phyloP scores from a whole-genome alignment of 176 grass and related monocot species.

The Aegilops longissima region DNA sequence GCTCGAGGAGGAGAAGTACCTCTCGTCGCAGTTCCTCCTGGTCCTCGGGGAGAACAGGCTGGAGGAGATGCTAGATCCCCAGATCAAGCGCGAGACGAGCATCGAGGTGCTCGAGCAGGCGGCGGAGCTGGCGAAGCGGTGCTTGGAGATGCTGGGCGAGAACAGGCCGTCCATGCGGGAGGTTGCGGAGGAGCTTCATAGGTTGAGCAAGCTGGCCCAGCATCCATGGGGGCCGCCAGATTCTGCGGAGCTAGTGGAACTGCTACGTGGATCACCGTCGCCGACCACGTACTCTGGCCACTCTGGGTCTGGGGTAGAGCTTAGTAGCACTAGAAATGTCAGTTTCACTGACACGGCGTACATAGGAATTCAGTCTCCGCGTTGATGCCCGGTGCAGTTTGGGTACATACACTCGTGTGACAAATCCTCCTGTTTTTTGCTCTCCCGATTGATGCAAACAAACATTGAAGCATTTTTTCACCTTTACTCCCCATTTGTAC shows the following conservation, averaged over 20 bases:
- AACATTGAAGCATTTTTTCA: too few species aligned
- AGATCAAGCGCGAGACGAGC: slow-evolving; percentile 40
- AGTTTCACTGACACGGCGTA: slow-evolving; percentile 26
- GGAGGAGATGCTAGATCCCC: slow-evolving; percentile 47
- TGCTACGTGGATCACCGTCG: slow-evolving; percentile 25
- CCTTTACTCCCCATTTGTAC: too few species aligned
- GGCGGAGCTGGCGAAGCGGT: slow-evolving; percentile 54
- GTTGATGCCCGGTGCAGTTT: not conserved
- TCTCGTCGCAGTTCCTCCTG: slow-evolving; percentile 43
- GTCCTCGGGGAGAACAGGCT: slow-evolving; percentile 33
- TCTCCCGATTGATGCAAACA: too few species aligned
- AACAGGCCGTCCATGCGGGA: slow-evolving; percentile 59
- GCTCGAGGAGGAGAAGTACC: slow-evolving; percentile 35
- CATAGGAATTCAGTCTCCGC: slow-evolving; percentile 43
- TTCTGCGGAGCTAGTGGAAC: slow-evolving; percentile 24
- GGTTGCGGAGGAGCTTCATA: slow-evolving; percentile 47
- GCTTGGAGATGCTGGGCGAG: slow-evolving; percentile 54
- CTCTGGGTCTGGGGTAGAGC: slow-evolving; percentile 22
- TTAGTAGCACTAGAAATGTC: not conserved
- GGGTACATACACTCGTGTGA: not conserved
- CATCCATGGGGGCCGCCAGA: slow-evolving; percentile 30
- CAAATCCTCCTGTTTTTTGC: not conserved
- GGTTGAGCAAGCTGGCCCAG: slow-evolving; percentile 32
- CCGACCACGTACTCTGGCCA: not conserved
- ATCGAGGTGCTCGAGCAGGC: slow-evolving; percentile 39